Conservation (phyloP, 2,329 filamentous ascomycete species). For the Xylariaceae sp. region DNA sequence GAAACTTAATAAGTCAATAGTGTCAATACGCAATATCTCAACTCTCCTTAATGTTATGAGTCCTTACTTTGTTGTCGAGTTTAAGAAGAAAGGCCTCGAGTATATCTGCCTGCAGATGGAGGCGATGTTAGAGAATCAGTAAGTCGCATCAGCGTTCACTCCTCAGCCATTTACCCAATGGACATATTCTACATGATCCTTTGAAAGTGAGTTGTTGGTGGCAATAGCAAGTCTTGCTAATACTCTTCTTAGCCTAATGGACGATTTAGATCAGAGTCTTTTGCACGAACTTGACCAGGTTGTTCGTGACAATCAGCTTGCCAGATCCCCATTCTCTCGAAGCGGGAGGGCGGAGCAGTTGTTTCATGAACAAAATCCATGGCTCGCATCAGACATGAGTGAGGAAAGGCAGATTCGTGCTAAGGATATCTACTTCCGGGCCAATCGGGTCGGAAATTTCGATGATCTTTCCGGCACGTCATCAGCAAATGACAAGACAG, state of each 20-base stretch:
- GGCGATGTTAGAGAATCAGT: slow-evolving; percentile 81
- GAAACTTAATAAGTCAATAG: slow-evolving; percentile 33
- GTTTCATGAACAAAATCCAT: slow-evolving; percentile 60
- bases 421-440: slow-evolving; percentile 70
- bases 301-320: slow-evolving; percentile 76
- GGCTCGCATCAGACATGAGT: slow-evolving; percentile 59
- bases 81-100: slow-evolving; percentile 82
- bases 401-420: slow-evolving; percentile 66
- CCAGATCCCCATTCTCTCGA: slow-evolving; percentile 69
- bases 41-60: slow-evolving; percentile 80
- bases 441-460: slow-evolving; percentile 54
- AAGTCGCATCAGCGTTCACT: slow-evolving; percentile 13
- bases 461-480: slow-evolving; percentile 52
- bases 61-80: slow-evolving; percentile 73
- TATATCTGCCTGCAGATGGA: slow-evolving; percentile 92
- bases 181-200: too few species aligned
- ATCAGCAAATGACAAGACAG: slow-evolving; percentile 39
- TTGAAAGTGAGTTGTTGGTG: too few species aligned
- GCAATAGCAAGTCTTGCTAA: slow-evolving; percentile 5
- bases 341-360: slow-evolving; percentile 65
- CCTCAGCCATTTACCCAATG: neutral
- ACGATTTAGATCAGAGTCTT: slow-evolving; percentile 81
- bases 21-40: slow-evolving; percentile 81
- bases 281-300: slow-evolving; percentile 72
- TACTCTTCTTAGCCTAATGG: slow-evolving; percentile 50